Evolutionary conservation across 164 flowering plant genomes (phyloP).

Genomic region (Euptelea pleiosperma): DNA sequence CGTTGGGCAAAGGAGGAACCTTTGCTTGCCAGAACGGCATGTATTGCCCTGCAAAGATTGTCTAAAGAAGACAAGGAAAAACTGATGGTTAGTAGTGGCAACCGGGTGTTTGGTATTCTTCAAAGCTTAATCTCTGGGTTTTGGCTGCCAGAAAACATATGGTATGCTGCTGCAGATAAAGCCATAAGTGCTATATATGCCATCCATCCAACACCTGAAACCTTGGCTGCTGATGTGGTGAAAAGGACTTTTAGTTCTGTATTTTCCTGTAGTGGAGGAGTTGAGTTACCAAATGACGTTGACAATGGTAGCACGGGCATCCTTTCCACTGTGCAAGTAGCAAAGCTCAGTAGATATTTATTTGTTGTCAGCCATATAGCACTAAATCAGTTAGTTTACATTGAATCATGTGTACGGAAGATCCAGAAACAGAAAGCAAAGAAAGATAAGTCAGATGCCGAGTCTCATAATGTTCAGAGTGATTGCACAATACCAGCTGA

Average conservation of each 20-base stretch:
- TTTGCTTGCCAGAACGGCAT: slow-evolving; percentile 88
- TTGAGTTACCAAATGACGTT: slow-evolving; percentile 35
- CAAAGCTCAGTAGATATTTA: slow-evolving; percentile 73
- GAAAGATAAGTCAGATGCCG: slow-evolving; percentile 38
- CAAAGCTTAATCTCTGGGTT: slow-evolving; percentile 66
- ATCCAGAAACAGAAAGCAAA: slow-evolving; percentile 71
- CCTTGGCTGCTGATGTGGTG: slow-evolving; percentile 65
- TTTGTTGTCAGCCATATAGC: slow-evolving; percentile 82
- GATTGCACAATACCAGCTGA: slow-evolving; percentile 21
- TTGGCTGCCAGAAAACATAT: slow-evolving; percentile 73
- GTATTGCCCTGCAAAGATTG: slow-evolving; percentile 81
- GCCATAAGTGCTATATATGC: slow-evolving; percentile 75
- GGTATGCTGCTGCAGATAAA: slow-evolving; percentile 93
- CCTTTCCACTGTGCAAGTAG: slow-evolving; percentile 52
- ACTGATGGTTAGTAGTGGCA: slow-evolving; percentile 54
- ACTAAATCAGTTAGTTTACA: slow-evolving; percentile 83
- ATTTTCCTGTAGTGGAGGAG: slow-evolving; percentile 41
- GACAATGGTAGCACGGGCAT: slow-evolving; percentile 20
- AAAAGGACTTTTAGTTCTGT: slow-evolving; percentile 57
- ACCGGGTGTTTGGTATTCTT: slow-evolving; percentile 61
- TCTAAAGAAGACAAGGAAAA: slow-evolving; percentile 77
- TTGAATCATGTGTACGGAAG: slow-evolving; percentile 73
- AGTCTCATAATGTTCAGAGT: slow-evolving; percentile 23
- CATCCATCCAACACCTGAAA: slow-evolving; percentile 88
- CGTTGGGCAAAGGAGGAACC: slow-evolving; percentile 96